A percentile compares a stretch with the other conserved stretches of the same genome.
Evolutionary conservation across 768 basidiomycete genomes (phyloP).

Genomic region (Suillus subalutaceus): DNA sequence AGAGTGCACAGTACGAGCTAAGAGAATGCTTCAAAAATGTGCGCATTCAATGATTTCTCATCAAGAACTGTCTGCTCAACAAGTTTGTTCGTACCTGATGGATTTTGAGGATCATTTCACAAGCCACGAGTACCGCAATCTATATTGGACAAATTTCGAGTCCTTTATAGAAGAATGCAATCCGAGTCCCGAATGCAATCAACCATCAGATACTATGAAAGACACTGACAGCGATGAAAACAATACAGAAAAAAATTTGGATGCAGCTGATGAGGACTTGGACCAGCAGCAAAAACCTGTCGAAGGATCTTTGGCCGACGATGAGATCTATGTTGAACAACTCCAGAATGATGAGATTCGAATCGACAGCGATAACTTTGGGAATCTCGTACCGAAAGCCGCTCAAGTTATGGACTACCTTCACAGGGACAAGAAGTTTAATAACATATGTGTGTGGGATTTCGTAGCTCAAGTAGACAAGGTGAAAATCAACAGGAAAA

Average conservation of each 20-base stretch:
- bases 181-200: slow-evolving; percentile 29
- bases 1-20: slow-evolving; percentile 27
- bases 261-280: not conserved
- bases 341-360: slow-evolving; percentile 3
- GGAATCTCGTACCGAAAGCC: slow-evolving; percentile 16
- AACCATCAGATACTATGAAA: not conserved
- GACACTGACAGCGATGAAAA: not conserved
- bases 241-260: not conserved
- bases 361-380: slow-evolving; percentile 1
- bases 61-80: slow-evolving; percentile 44
- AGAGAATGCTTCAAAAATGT: slow-evolving; percentile 40
- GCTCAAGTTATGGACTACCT: slow-evolving; percentile 32
- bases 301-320: not conserved
- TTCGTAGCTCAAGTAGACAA: slow-evolving; percentile 25
- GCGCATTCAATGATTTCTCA: slow-evolving; percentile 39
- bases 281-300: not conserved
- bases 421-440: slow-evolving; percentile 18
- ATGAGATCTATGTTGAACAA: not conserved
- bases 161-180: slow-evolving; percentile 22
- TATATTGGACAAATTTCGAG: slow-evolving; percentile 42
- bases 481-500: too few species aligned
- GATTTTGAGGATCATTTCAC: slow-evolving; percentile 41
- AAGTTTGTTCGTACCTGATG: slow-evolving; percentile 38
- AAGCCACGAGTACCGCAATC: slow-evolving; percentile 35
- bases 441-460: slow-evolving; percentile 32